Evolutionary conservation across 306 rosid genomes (phyloP), one percentile per base, ranked within the genome.

Genomic region (Vachellia pachyceras): DNA sequence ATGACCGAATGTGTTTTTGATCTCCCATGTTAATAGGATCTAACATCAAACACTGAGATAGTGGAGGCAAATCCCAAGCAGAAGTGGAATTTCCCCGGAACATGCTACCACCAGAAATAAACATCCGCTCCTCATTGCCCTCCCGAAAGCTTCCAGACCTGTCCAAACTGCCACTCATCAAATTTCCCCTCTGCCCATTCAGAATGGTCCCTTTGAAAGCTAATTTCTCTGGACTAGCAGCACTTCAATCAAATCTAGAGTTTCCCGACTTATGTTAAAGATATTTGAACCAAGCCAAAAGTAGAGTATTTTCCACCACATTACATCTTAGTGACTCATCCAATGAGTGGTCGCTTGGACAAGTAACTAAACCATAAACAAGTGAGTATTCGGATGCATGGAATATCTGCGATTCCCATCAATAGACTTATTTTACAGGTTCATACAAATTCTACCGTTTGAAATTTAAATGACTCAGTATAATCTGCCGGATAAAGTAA

Each of bases 21-120:
- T 89, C 88, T 69, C 91, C 97, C 83, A 79, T 82, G 84, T 83
- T 76, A 73, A 90, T 73, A 75, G 89, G 90, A 84, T 90, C 97
- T 82, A 90, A 84, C 73, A 77, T 44, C 86, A 89, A 85, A 80
- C 83, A 89, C 80, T 91, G 91, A 71, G 87, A 68, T 66, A 85
- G 60, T 11, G 88, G 72, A 69, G 93, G 86, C 74, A 76, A 84
- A 86, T 86, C 90, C 80, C 87, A 90, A 9, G 82, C 17, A 17
- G 72, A 79, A 74, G 85, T 76, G 64, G 86, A 78, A 84, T 79
- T 85, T 46, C 94, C 91, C 75, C 90, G 84, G n/a, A 82, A 83
- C 47, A 77, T 73, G 77, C 72, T 81, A 80, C 85, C 82, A 83
- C 86, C 83, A 79, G 90, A 85, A 82, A 77, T 77, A 84, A 70